Evolutionary conservation across 2,329 filamentous ascomycete genomes (phyloP).

Genomic region (Endocalyx cinctus): DNA sequence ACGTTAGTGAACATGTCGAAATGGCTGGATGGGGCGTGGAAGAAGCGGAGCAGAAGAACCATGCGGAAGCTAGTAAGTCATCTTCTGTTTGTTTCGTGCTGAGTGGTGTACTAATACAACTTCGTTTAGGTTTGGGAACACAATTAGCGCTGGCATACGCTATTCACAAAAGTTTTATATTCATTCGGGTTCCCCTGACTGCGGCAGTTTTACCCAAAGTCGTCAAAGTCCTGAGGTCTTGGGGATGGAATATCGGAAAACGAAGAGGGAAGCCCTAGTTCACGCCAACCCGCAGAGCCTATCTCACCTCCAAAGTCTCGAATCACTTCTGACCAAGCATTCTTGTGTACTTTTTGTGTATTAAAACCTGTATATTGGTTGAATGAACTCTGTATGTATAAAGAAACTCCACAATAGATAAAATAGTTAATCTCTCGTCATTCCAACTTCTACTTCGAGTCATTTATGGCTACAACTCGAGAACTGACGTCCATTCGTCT

Average conservation of each 20-base stretch:
- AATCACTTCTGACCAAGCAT: no score
- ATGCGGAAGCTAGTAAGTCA: conserved; percentile 69
- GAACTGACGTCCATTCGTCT: no score
- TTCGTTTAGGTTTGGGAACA: conserved; percentile 57
- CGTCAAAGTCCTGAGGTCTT: conserved; percentile 79
- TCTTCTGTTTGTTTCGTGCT: background rate
- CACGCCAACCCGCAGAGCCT: no score
- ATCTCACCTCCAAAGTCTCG: no score
- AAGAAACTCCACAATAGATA: no score
- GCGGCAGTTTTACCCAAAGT: conserved; percentile 89
- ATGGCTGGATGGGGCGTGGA: conserved; percentile 57
- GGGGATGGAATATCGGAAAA: conserved; percentile 96
- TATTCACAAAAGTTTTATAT: conserved; percentile 97
- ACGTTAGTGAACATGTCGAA: conserved; percentile 42
- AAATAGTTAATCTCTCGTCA: no score
- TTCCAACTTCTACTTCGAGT: no score
- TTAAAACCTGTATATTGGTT: no score
- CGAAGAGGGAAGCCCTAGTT: conserved; percentile 31
- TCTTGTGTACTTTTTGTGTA: no score
- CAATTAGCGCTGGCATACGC: conserved; percentile 92
- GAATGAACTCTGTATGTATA: no score
- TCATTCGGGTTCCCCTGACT: conserved; percentile 87
- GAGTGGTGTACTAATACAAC: conserved; percentile 10
- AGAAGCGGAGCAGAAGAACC: conserved; percentile 56
- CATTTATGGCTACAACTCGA: no score